phyloP scores from a whole-genome alignment of 306 rosid genomes.

The Sechiopsis laciniata region DNA sequence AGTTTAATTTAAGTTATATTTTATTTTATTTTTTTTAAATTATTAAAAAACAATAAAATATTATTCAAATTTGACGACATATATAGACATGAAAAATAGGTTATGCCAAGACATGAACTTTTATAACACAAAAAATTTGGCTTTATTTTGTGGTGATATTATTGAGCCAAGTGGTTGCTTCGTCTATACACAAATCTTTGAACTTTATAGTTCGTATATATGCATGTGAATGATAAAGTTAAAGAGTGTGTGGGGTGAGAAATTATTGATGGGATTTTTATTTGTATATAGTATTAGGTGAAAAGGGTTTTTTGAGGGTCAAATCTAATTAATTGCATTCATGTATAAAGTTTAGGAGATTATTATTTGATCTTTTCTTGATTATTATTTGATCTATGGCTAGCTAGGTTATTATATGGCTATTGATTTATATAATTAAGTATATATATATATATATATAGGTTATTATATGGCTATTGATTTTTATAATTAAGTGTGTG shows the following conservation, averaged over 20 bases:
- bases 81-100: too few relatives aligned
- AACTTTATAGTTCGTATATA: neutral
- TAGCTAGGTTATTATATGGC: too few relatives aligned
- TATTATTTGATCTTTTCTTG: too few relatives aligned
- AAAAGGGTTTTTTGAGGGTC: neutral
- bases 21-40: too few relatives aligned
- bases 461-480: neutral
- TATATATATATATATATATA: too few relatives aligned
- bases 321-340: neutral
- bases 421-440: too few relatives aligned
- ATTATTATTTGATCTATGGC: too few relatives aligned
- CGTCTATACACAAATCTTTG: neutral
- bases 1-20: too few relatives aligned
- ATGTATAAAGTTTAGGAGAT: too few relatives aligned
- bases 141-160: neutral
- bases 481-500: neutral
- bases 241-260: neutral
- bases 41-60: too few relatives aligned
- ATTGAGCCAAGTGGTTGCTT: conserved; percentile 8
- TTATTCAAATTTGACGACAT: too few relatives aligned
- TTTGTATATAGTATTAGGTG: neutral
- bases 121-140: neutral
- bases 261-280: conserved; percentile 9
- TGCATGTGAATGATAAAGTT: conserved; percentile 4
- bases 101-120: too few relatives aligned